Evolutionary conservation across 352 stramenopile genomes (phyloP).

Genomic region (Phytophthora capsici): DNA sequence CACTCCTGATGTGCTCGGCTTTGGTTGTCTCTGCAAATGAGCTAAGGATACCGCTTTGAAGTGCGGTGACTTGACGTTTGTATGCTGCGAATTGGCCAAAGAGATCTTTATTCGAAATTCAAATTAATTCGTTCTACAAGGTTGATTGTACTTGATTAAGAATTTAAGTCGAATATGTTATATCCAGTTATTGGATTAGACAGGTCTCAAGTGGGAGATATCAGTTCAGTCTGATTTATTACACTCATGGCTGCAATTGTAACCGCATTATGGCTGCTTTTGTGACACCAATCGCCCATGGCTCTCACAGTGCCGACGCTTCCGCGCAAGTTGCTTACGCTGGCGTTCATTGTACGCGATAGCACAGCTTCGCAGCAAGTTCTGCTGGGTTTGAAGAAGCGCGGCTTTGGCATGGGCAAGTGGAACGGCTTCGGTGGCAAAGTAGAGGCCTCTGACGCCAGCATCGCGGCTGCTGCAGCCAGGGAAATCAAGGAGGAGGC

Average conservation of each 20-base stretch:
- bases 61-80: constrained; percentile 1
- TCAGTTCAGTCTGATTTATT: constrained; percentile 16
- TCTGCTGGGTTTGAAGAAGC: constrained; percentile 90
- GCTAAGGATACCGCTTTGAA: constrained; percentile 10
- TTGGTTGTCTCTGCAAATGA: constrained; percentile 25
- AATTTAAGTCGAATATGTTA: no score
- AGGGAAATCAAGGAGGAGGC: constrained; percentile 80
- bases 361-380: constrained; percentile 37
- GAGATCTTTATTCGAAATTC: no score
- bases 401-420: constrained; percentile 88
- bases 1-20: constrained; percentile 22
- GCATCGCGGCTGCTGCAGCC: constrained; percentile 57
- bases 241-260: constrained; percentile 12
- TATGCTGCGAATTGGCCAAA: background rate
- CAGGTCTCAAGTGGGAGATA: no score
- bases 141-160: no score
- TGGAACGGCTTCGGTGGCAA: constrained; percentile 94
- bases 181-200: no score
- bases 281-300: background rate
- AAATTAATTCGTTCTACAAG: no score
- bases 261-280: no score
- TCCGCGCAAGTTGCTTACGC: constrained; percentile 60
- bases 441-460: constrained; percentile 76
- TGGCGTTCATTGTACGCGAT: constrained; percentile 58
- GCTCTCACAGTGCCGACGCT: constrained; percentile 32